Evolutionary conservation across 2,329 filamentous ascomycete genomes (phyloP).

Genomic region (Aspergillus sp.): DNA sequence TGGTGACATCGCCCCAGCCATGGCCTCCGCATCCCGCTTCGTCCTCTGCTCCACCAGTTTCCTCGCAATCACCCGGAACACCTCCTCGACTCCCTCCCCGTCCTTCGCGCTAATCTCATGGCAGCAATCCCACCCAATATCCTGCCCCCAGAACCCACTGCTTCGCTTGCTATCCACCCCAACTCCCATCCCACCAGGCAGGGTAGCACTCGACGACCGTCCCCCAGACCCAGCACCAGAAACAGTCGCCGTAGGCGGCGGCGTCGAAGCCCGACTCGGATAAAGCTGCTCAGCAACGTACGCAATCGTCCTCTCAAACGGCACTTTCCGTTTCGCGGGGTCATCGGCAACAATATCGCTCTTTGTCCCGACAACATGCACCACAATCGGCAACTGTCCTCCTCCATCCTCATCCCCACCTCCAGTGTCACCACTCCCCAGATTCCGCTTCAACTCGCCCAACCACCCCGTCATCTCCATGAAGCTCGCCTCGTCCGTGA

Average conservation of each 20-base stretch:
- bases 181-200: slow-evolving; percentile 16
- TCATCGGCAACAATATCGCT: slow-evolving; percentile 86
- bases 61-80: slow-evolving; percentile 85
- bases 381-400: slow-evolving; percentile 64
- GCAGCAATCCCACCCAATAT: slow-evolving; percentile 94
- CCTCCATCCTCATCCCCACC: slow-evolving; percentile 43
- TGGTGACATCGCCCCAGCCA: slow-evolving; percentile 36
- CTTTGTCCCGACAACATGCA: slow-evolving; percentile 95
- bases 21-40: slow-evolving; percentile 50
- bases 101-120: slow-evolving; percentile 95
- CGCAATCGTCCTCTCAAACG: slow-evolving; percentile 92
- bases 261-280: slow-evolving; percentile 66
- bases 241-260: slow-evolving; percentile 60
- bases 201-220: slow-evolving; percentile 19
- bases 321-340: slow-evolving; percentile 74
- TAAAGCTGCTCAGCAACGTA: slow-evolving; percentile 92
- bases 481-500: slow-evolving; percentile 82
- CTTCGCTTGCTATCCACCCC: slow-evolving; percentile 47
- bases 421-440: slow-evolving; percentile 60
- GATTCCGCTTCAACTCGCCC: slow-evolving; percentile 76
- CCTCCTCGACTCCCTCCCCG: slow-evolving; percentile 93
- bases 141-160: slow-evolving; percentile 72
- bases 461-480: slow-evolving; percentile 92
- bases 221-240: slow-evolving; percentile 28
- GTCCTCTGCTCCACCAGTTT: slow-evolving; percentile 74